Base-by-base conservation (phyloP, 352 stramenopile genomes). In the Globisporangium rhizosaccharum region DNA sequence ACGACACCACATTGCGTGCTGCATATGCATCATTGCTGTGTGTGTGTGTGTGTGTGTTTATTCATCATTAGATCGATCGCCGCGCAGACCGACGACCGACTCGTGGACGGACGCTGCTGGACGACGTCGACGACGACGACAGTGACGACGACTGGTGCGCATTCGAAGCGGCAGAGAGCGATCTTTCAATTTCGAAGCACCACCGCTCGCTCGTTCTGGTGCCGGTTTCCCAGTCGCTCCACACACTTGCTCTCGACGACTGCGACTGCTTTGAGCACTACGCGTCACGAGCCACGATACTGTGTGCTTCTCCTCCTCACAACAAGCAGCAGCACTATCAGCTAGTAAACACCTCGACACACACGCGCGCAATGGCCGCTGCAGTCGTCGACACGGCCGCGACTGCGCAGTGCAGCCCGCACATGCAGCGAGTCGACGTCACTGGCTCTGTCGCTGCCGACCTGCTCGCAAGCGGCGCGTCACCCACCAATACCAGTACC, bases 171-270 rank as follows among this genome's bases (percentile, higher is more conserved):
- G 47, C 47, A 52, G 23, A 52, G 23, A 52, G 23, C 8, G 28
- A 52, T 52, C 28, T n/a, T 52, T 52, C 47, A 26, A 36, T 36
- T 37, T 37, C 23, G 23, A 36, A 52, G 47, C 47, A 28, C 11
- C 10, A 36, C 17, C 28, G 47, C 28, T 28, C 28, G 12, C 2
- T 18, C 47, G 10, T 52, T 52, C 28, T 52, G 47, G 23, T 36
- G 23, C 28, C 18, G 18, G 23, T 52, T 52, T 52, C 47, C 28
- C 28, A 7, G 12, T 30, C 39, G 12, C 11, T 11, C 37, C 37
- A 44, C 37, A 52, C 39, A 12, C 39, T n/a, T 12, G 17, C 14
- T 44, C 37, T 12, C 37, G 37, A 44, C 37, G 37, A 44, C 37
- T 2, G 15, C 37, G 14, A 44, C 37, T 4, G 14, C 10, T 17